Evolutionary conservation across 2,329 filamentous ascomycete genomes (phyloP).

Genomic region (Lizonia empirigonia): DNA sequence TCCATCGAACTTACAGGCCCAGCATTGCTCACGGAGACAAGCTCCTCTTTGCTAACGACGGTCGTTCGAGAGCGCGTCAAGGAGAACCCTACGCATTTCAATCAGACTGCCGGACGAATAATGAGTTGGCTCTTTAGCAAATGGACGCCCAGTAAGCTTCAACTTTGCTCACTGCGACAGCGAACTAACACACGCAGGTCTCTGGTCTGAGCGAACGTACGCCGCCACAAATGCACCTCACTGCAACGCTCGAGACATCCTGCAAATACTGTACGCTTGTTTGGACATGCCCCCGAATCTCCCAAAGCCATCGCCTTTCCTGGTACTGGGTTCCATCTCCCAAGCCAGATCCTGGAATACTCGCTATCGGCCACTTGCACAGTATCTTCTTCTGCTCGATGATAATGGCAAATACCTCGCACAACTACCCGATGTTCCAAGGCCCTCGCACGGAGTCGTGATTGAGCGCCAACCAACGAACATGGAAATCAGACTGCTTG

Average conservation of each 20-base stretch:
- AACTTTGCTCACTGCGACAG: too few relatives aligned
- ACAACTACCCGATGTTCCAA: background rate
- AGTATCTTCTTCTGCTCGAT: conserved; percentile 56
- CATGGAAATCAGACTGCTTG: conserved; percentile 47
- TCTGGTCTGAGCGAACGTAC: conserved; percentile 66
- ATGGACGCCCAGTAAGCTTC: conserved; percentile 76
- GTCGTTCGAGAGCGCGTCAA: conserved; percentile 70
- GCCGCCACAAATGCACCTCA: conserved; percentile 68
- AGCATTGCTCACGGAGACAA: conserved; percentile 76
- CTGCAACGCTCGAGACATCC: conserved; percentile 67
- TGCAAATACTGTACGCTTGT: conserved; percentile 72
- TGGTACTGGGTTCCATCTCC: conserved; percentile 50
- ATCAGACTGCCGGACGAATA: conserved; percentile 71
- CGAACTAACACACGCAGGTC: conserved; percentile 39
- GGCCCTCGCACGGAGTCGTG: conserved; percentile 11
- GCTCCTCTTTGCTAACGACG: conserved; percentile 72
- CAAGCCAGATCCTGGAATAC: conserved; percentile 52
- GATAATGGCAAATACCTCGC: conserved; percentile 15
- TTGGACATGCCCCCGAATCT: conserved; percentile 59
- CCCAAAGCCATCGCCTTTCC: conserved; percentile 32
- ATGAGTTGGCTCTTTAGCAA: conserved; percentile 80
- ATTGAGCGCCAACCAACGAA: conserved; percentile 29
- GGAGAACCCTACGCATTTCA: conserved; percentile 70
- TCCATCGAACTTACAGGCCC: conserved; percentile 84
- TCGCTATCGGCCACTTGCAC: conserved; percentile 50